Evolutionary conservation across 192 early-diverging fungal species (phyloP), one percentile per base, ranked within the genome.

Genomic region (Mortierella antarctica): DNA sequence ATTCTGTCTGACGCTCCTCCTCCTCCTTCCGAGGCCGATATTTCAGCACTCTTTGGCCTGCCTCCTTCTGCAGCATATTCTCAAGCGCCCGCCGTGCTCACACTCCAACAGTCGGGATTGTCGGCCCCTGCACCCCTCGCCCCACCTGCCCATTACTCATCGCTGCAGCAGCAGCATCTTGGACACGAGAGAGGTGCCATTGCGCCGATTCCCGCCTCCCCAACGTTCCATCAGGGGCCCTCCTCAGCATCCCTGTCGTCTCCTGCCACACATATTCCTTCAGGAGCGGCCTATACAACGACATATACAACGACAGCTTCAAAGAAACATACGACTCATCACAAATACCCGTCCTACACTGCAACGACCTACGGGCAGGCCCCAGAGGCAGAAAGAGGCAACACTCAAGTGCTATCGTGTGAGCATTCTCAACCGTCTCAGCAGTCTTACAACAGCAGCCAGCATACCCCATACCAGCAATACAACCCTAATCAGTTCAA

Each of bases 41-140:
- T 79, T 31, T 65, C 68, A 48, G 75, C 75, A 7, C 63, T 79
- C 69, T 79, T 79, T 79, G 75, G 75, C 5, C 42, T 79, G 20
- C 31, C 65, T 15, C 60, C 70, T 13, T 52, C 50, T 31, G 10
- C 46, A 45, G 1, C 54, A 45, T 20, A 17, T 0, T 21, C 53
- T 42, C 5, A 40, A 48, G 48, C 55, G 6, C 12, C 57, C 31
- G 31, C 31, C 31, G 31, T 31, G 31, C 31, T 31, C 31, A 31
- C 31, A 31, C 31, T 12, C 5, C 48, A 20, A 6, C n/a, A 45
- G 58, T 7, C 54, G 21, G 8, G 46, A 56, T 39, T 46, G 21
- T 18, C 57, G 17, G 18, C 5, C n/a, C 55, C 55, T 18, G 23
- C 65, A 45, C 40, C 49, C 47, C 31, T 31, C 18, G 67, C 61